Evolutionary conservation across 192 early-diverging fungal species (phyloP).

Genomic region (Coemansia sp.): DNA sequence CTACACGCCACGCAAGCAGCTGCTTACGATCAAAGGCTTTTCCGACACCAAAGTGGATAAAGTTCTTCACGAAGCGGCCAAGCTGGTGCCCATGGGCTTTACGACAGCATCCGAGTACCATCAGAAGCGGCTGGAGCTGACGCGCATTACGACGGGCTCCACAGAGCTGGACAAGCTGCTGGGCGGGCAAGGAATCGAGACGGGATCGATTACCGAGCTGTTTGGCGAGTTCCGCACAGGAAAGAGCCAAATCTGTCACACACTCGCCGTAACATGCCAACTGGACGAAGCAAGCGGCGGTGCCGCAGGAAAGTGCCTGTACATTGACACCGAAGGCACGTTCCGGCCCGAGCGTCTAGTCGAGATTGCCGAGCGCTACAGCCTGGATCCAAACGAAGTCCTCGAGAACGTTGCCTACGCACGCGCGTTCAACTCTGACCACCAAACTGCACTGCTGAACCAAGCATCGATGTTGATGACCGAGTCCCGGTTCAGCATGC

Average conservation of each 20-base stretch:
- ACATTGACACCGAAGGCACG: conserved; percentile 96
- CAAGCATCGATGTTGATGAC: conserved; percentile 91
- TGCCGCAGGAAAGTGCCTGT: conserved; percentile 91
- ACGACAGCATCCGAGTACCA: conserved; percentile 92
- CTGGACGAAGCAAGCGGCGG: conserved; percentile 87
- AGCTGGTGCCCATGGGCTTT: conserved; percentile 92
- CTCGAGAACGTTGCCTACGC: conserved; percentile 95
- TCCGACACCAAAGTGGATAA: conserved; percentile 96
- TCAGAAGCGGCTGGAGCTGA: conserved; percentile 72
- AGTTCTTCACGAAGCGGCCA: conserved; percentile 86
- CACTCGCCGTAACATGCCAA: conserved; percentile 93
- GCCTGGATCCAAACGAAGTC: conserved; percentile 78
- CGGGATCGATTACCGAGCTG: conserved; percentile 93
- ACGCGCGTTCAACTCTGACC: conserved; percentile 93
- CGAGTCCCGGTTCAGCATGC: conserved; percentile 75
- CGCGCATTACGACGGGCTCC: conserved; percentile 87
- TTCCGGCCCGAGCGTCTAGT: conserved; percentile 91
- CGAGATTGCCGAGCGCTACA: conserved; percentile 81
- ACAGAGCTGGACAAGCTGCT: conserved; percentile 88
- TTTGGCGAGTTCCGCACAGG: conserved; percentile 99
- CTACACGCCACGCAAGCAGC: conserved; percentile 84
- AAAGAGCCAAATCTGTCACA: conserved; percentile 96
- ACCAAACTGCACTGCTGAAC: conserved; percentile 81
- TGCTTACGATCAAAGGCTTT: conserved; percentile 90
- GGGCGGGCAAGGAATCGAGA: conserved; percentile 91